phyloP scores from a whole-genome alignment of 139 green algal species.

The Astrephomene gubernaculifera region DNA sequence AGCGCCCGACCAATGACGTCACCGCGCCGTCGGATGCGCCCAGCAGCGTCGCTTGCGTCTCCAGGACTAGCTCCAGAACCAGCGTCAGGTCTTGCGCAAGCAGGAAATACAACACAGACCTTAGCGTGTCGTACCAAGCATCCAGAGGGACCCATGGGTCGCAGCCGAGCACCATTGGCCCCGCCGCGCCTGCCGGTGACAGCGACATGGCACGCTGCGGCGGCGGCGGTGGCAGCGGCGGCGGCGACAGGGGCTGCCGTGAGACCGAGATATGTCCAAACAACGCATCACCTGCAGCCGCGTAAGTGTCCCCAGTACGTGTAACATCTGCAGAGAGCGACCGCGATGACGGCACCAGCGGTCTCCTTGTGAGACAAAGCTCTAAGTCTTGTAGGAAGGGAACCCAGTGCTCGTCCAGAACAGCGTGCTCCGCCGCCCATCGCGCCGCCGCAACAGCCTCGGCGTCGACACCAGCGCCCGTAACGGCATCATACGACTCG shows the following conservation, averaged over 20 bases:
- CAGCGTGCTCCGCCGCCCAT: neutral
- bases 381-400: slow-evolving; percentile 28
- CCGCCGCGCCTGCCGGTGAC: neutral
- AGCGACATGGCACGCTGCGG: neutral
- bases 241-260: neutral
- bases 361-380: neutral
- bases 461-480: neutral
- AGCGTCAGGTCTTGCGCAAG: neutral
- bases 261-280: too few species aligned
- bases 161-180: slow-evolving; percentile 3
- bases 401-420: slow-evolving; percentile 10
- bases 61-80: neutral
- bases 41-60: neutral
- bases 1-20: neutral
- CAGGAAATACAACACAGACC: neutral
- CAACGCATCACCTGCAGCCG: neutral
- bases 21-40: neutral
- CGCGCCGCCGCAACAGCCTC: neutral
- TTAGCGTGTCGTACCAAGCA: slow-evolving; percentile 6
- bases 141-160: slow-evolving; percentile 13
- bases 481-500: too few species aligned
- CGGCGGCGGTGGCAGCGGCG: neutral
- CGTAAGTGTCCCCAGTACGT: neutral
- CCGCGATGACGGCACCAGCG: neutral
- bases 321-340: neutral